These are phyloP conservation scores for Starmerella tilneyi DNA, from an alignment of 805 yeast species.

Conservation along the genomic window DNA sequence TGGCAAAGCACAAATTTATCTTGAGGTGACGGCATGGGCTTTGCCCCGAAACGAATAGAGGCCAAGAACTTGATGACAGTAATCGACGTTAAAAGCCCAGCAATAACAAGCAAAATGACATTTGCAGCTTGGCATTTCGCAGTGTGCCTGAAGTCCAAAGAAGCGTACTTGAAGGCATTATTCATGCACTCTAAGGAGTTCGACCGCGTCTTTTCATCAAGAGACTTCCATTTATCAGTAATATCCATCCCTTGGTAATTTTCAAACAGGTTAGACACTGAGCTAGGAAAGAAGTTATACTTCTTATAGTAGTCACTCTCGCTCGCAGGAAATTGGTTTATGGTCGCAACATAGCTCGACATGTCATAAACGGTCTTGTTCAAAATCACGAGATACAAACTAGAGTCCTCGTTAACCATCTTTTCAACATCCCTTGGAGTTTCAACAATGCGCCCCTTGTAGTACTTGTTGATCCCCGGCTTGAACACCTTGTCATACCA, in stretches of 20 bases:
- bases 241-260: constrained; percentile 33
- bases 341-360: constrained; percentile 33
- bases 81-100: constrained; percentile 33
- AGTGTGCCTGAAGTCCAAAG: constrained; percentile 33
- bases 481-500: constrained; percentile 33
- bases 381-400: constrained; percentile 29
- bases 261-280: constrained; percentile 29
- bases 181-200: constrained; percentile 31
- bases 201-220: constrained; percentile 26
- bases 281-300: constrained; percentile 32
- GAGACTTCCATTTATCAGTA: constrained; percentile 27
- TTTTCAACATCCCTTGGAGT: constrained; percentile 26
- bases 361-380: constrained; percentile 33
- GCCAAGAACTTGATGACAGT: constrained; percentile 35
- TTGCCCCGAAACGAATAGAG: constrained; percentile 33
- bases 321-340: constrained; percentile 24
- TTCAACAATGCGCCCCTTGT: constrained; percentile 34
- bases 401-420: constrained; percentile 23
- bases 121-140: constrained; percentile 36
- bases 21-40: constrained; percentile 32
- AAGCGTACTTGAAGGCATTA: constrained; percentile 32
- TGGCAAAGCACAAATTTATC: constrained; percentile 37
- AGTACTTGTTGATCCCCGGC: constrained; percentile 31
- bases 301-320: constrained; percentile 23
- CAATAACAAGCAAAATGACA: constrained; percentile 33